phyloP scores from a whole-genome alignment of 768 basidiomycete species.

The Boletus subcaerulescens region DNA sequence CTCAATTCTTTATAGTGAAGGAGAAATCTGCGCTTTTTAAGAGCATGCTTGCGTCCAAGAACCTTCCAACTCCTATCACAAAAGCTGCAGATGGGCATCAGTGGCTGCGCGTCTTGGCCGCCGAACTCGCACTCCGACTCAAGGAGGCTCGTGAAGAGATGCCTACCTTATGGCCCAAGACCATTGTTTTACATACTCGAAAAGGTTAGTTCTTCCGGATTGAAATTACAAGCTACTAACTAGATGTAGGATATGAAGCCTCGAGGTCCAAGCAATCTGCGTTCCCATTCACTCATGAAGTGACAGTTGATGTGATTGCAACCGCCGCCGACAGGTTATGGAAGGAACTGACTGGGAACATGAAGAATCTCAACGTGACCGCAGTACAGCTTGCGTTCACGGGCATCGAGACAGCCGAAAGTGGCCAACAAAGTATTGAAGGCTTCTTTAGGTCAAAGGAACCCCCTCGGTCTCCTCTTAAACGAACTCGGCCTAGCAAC shows the following conservation, averaged over 20 bases:
- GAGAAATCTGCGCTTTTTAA: conserved; percentile 78
- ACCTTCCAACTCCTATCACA: conserved; percentile 75
- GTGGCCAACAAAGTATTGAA: conserved; percentile 84
- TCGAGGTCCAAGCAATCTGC: conserved; percentile 78
- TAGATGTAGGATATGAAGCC: conserved; percentile 55
- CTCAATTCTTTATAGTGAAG: conserved; percentile 57
- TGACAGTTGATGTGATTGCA: conserved; percentile 75
- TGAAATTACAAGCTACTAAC: neutral
- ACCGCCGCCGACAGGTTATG: conserved; percentile 77
- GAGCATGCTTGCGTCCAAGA: conserved; percentile 97
- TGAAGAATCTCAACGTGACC: conserved; percentile 59
- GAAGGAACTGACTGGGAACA: conserved; percentile 76
- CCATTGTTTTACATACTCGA: conserved; percentile 73
- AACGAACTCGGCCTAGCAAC: conserved; percentile 40
- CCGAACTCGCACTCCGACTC: conserved; percentile 83
- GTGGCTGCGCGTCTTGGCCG: conserved; percentile 90
- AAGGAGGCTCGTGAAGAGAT: conserved; percentile 72
- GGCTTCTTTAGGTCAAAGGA: conserved; percentile 63
- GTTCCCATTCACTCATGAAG: conserved; percentile 78
- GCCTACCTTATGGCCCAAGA: conserved; percentile 89
- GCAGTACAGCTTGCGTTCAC: conserved; percentile 72
- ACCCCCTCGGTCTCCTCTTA: conserved; percentile 24
- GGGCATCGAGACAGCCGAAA: conserved; percentile 70
- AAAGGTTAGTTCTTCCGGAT: conserved; percentile 47
- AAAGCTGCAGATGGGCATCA: conserved; percentile 74